Conservation (phyloP, 495 filamentous ascomycete genomes). For the Tetracladium setigerum region DNA sequence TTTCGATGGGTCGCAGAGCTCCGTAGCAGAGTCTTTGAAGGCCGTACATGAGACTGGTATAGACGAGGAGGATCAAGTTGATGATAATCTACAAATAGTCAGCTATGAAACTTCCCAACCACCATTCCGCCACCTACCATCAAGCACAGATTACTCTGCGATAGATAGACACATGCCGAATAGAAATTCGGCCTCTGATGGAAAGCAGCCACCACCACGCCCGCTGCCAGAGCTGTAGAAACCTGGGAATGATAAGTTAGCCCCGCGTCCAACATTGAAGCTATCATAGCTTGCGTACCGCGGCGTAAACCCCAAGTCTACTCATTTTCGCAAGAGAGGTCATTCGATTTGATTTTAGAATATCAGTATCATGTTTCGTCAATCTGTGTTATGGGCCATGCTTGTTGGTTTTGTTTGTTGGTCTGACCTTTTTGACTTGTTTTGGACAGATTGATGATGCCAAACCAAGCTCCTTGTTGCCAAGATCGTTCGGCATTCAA, state of each 20-base stretch:
- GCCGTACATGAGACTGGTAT: constrained; percentile 70
- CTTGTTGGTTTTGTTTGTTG: too few species aligned
- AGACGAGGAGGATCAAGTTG: constrained; percentile 74
- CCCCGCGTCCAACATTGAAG: not conserved
- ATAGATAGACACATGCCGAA: constrained; percentile 89
- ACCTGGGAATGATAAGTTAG: constrained; percentile 14
- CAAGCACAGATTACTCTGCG: constrained; percentile 88
- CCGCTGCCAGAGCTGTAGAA: constrained; percentile 70
- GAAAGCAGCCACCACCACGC: constrained; percentile 81
- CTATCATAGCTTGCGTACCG: constrained; percentile 33
- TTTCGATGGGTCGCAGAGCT: constrained; percentile 83
- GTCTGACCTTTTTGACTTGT: too few species aligned
- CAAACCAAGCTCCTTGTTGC: too few species aligned
- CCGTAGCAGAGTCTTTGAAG: constrained; percentile 89
- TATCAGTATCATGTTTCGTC: not conserved
- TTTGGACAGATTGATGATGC: too few species aligned
- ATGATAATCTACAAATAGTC: constrained; percentile 60
- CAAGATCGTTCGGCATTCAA: too few species aligned
- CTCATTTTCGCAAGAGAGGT: constrained; percentile 10
- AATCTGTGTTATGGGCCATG: not conserved
- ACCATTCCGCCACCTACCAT: constrained; percentile 44
- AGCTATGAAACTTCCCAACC: constrained; percentile 2
- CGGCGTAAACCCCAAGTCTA: constrained; percentile 36
- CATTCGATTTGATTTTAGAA: too few species aligned
- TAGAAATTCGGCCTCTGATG: constrained; percentile 97